Evolutionary conservation across 345 rosid species (phyloP).

Genomic region (Eucalyptus cladocalyx): DNA sequence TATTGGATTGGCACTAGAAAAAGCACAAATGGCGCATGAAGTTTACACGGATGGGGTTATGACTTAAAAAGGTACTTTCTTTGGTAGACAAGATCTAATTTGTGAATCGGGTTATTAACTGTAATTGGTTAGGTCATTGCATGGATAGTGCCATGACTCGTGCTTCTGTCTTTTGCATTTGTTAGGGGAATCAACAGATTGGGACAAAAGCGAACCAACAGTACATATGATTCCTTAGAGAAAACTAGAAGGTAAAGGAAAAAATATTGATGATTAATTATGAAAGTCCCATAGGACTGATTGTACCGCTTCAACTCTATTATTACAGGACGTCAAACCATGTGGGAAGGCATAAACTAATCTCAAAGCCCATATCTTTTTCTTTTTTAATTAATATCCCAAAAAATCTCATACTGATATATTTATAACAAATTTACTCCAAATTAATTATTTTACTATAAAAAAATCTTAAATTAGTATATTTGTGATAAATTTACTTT

Average conservation of each 20-base stretch:
- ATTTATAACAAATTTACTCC: no score
- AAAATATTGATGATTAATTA: neutral
- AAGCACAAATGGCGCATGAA: neutral
- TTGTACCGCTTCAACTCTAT: neutral
- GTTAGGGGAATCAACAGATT: neutral
- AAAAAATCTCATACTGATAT: accelerated
- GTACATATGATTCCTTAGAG: neutral
- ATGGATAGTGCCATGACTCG: neutral
- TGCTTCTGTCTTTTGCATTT: neutral
- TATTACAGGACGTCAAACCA: neutral
- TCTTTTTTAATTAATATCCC: no score
- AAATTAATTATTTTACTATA: no score
- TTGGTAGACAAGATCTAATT: neutral
- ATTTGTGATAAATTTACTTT: no score
- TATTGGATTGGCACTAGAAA: neutral
- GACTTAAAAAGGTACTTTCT: neutral
- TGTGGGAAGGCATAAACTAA: neutral
- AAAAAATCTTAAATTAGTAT: no score
- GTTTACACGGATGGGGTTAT: neutral
- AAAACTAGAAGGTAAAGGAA: neutral
- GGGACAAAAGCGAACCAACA: neutral
- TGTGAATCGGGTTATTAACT: neutral
- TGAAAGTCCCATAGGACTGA: neutral
- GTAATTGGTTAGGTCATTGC: neutral
- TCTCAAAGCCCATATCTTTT: neutral